Evolutionary conservation across 495 filamentous ascomycete genomes (phyloP).

Genomic region (Penicillium turbatum): DNA sequence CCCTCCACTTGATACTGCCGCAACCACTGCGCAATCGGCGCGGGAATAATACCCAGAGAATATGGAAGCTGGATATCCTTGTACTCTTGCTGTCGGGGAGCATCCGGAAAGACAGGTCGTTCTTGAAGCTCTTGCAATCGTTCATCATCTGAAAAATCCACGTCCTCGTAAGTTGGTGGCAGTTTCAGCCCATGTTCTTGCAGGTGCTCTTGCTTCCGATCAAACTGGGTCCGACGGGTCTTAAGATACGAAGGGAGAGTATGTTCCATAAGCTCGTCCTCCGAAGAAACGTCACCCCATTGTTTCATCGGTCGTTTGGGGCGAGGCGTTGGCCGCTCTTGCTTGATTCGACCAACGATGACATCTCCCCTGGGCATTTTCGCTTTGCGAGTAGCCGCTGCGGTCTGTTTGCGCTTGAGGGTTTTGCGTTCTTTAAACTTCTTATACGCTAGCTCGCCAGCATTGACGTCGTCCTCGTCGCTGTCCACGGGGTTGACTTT

Average conservation of each 20-base stretch:
- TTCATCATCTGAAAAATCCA: slow-evolving; percentile 88
- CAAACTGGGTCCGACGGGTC: slow-evolving; percentile 47
- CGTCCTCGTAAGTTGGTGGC: slow-evolving; percentile 73
- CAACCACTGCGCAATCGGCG: slow-evolving; percentile 87
- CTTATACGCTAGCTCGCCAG: slow-evolving; percentile 51
- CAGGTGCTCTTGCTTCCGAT: slow-evolving; percentile 51
- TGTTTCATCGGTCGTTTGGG: slow-evolving; percentile 25
- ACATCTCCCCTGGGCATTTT: slow-evolving; percentile 31
- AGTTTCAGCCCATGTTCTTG: slow-evolving; percentile 67
- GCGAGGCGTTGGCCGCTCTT: slow-evolving; percentile 13
- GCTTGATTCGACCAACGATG: slow-evolving; percentile 31
- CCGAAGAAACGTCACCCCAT: slow-evolving; percentile 43
- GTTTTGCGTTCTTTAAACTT: slow-evolving; percentile 57
- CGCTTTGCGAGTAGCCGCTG: slow-evolving; percentile 44
- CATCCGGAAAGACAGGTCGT: slow-evolving; percentile 61
- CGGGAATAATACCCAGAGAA: slow-evolving; percentile 82
- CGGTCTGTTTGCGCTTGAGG: slow-evolving; percentile 49
- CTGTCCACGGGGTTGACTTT: slow-evolving; percentile 20
- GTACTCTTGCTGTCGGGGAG: slow-evolving; percentile 61
- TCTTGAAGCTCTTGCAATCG: slow-evolving; percentile 57
- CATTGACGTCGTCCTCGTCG: slow-evolving; percentile 44
- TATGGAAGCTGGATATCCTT: slow-evolving; percentile 69
- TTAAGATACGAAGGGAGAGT: slow-evolving; percentile 57
- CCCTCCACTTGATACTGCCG: slow-evolving; percentile 89
- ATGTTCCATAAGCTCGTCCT: slow-evolving; percentile 56